Percentiles rank a stretch among this genome's conserved stretches.
phyloP scores from a whole-genome alignment of 2,329 filamentous ascomycete genomes.

The Phaeophleospora eucalypticola region DNA sequence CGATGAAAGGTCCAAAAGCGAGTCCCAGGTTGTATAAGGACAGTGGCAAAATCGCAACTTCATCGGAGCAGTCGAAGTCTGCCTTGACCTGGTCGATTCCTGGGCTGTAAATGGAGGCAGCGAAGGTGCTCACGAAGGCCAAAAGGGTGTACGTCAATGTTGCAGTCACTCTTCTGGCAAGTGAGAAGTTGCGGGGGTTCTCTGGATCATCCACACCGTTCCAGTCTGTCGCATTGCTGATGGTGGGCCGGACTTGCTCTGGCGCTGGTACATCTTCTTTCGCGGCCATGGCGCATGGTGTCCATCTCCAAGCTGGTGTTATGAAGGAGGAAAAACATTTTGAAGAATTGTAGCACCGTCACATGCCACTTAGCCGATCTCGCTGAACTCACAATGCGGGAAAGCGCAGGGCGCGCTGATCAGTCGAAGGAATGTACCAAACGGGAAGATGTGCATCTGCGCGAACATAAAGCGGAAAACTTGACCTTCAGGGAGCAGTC shows the following conservation, averaged over 20 bases:
- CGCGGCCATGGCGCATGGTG: neutral
- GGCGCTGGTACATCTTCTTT: no score
- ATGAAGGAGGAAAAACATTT: no score
- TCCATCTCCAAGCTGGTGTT: no score
- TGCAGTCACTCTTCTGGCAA: slow-evolving; percentile 19
- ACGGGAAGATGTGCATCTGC: neutral
- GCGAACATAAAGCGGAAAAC: no score
- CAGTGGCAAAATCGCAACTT: slow-evolving; percentile 33
- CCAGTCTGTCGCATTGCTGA: slow-evolving; percentile 27
- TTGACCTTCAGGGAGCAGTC: no score
- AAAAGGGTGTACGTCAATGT: slow-evolving; percentile 27
- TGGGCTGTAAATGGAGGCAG: slow-evolving; percentile 30
- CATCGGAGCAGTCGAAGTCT: slow-evolving; percentile 26
- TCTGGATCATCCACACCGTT: slow-evolving; percentile 25
- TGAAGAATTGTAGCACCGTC: no score
- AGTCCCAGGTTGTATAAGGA: slow-evolving; percentile 37
- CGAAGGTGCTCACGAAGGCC: slow-evolving; percentile 31
- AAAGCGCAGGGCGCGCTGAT: neutral
- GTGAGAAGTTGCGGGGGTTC: slow-evolving; percentile 32
- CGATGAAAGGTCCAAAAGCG: slow-evolving; percentile 35
- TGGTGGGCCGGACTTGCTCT: slow-evolving; percentile 1
- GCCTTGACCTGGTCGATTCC: slow-evolving; percentile 22
- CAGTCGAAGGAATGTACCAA: neutral
- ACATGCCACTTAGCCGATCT: no score
- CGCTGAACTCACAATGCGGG: no score